A percentile compares a stretch with the other conserved stretches of the same genome.
Conservation (phyloP, 495 filamentous ascomycete genomes). For the Pseudevernia furfuracea region DNA sequence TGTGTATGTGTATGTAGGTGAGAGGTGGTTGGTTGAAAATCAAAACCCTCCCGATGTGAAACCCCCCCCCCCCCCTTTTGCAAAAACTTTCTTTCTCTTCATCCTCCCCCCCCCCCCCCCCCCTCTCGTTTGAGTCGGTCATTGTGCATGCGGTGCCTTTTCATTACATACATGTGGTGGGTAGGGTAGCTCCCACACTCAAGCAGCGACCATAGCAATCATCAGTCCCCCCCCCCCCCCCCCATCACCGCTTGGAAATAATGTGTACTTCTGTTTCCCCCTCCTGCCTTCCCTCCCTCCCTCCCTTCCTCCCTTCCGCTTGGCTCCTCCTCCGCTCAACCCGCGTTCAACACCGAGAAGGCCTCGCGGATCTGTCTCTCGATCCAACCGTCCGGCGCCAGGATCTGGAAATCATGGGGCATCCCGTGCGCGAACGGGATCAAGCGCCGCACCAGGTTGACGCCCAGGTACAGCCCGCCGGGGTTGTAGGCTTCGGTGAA, state of each 20-base stretch:
- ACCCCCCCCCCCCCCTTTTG: too few relatives aligned
- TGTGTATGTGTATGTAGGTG: too few relatives aligned
- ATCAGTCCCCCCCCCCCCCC: too few relatives aligned
- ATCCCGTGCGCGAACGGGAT: constrained; percentile 10
- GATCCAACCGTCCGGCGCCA: not conserved
- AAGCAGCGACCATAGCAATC: too few relatives aligned
- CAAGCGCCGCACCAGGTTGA: constrained; percentile 8
- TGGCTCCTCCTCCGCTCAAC: not conserved
- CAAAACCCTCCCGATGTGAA: too few relatives aligned
- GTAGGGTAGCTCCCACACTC: not conserved
- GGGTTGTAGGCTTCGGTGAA: constrained; percentile 10
- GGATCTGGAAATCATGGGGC: constrained; percentile 2
- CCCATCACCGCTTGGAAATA: not conserved
- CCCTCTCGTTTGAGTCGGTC: too few relatives aligned
- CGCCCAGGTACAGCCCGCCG: constrained; percentile 5
- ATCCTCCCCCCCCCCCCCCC: too few relatives aligned
- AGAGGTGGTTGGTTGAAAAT: too few relatives aligned
- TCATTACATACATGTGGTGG: too few relatives aligned
- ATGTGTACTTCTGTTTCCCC: not conserved
- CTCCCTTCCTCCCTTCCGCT: not conserved
- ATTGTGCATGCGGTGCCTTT: too few relatives aligned
- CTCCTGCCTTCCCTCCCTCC: too few relatives aligned
- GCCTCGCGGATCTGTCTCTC: constrained; percentile 9
- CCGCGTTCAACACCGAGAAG: not conserved
- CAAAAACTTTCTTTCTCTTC: too few relatives aligned